Conservation (phyloP, 192 early-diverging fungal genomes). For the Mortierella antarctica region DNA sequence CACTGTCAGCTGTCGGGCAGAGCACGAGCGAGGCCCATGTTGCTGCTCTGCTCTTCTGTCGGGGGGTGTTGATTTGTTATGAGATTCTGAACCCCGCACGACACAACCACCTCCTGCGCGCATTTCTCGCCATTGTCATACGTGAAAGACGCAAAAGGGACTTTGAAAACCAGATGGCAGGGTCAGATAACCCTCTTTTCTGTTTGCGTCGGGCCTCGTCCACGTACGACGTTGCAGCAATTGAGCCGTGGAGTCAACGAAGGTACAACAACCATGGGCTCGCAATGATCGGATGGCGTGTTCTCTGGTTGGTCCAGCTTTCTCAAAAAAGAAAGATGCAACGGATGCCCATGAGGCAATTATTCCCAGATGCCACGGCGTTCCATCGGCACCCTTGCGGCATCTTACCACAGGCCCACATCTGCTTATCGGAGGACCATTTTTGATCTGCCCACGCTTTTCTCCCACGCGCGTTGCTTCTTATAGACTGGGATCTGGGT, state of each 20-base stretch:
- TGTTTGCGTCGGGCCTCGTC: background rate
- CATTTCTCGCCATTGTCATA: background rate
- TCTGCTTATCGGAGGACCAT: too few relatives aligned
- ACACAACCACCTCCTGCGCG: too few relatives aligned
- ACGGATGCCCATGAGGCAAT: background rate
- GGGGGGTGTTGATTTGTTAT: too few relatives aligned
- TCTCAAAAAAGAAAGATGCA: background rate
- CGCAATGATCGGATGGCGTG: background rate
- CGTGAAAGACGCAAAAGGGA: background rate
- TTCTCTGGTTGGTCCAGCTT: constrained; percentile 3
- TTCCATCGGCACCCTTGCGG: background rate
- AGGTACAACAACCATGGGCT: background rate
- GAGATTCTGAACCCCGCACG: too few relatives aligned
- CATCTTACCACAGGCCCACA: too few relatives aligned
- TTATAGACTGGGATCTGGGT: background rate
- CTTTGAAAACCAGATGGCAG: too few relatives aligned
- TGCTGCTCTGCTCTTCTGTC: too few relatives aligned
- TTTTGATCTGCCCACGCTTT: too few relatives aligned
- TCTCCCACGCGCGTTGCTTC: too few relatives aligned
- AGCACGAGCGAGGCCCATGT: too few relatives aligned
- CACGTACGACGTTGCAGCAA: constrained; percentile 2
- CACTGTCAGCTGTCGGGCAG: background rate
- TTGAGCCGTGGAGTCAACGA: background rate
- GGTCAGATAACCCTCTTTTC: background rate
- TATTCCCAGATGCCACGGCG: background rate